Evolutionary conservation across 306 rosid species (phyloP), one percentile per base, ranked within the genome.

Genomic region (Rosa rugosa): DNA sequence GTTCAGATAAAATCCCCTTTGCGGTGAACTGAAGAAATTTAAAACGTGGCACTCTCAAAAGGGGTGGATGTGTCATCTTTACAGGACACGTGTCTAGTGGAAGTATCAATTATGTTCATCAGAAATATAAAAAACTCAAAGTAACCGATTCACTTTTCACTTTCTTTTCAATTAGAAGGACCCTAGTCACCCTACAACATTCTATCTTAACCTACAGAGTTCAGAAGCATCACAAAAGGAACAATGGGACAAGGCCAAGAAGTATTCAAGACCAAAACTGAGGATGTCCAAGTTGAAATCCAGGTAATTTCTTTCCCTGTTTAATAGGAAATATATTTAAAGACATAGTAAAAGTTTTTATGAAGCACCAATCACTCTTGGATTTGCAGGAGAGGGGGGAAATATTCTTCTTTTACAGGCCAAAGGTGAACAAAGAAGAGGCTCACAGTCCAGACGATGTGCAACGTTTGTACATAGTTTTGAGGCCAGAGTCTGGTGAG

Each of bases 401-500:
- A 36, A 88, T 90, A 76, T 90, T 71, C 80, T 90, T 90, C 89
- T 90, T 90, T 78, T 88, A 85, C 67, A 64, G 90, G 59, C 89
- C 88, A 12, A 88, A 87, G 72, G 88, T 88, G 38, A 73, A 69
- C 62, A 85, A 72, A 76, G 88, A 90, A 83, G 91, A 88, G 64
- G 92, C 86, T 50, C 91, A 85, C 12, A 68, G 84, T 54, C 67
- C 74, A 18, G 90, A 88, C 5, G 91, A 87, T 60, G 90, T 90
- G 23, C 95, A 90, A 8, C 89, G 88, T 41, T 79, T 90, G 36
- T 85, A 88, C 74, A 84, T 90, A 0, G 82, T 88, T 59, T 50
- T 90, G 34, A 78, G 86, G 64, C 85, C 89, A 1, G 87, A 84
- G 73, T 85, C 84, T 0, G 86, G 90, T 40, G 91, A 88, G 73